These are phyloP conservation scores for Arthrobotrys sphaeroides DNA, from an alignment of 2,329 filamentous ascomycete species.

Conservation along the genomic window DNA sequence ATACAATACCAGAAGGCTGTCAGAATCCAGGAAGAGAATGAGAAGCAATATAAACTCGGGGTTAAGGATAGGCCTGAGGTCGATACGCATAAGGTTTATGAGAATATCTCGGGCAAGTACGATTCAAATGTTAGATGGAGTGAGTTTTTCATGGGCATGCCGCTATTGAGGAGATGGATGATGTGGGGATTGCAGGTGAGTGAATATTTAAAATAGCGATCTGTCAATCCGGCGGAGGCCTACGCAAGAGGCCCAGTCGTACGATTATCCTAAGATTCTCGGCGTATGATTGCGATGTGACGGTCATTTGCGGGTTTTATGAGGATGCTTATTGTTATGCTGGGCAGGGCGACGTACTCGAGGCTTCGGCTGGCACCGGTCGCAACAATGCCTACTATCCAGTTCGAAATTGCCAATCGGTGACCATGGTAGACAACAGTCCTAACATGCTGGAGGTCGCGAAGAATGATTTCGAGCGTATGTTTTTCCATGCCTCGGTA, in stretches of 20 bases:
- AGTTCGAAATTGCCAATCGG: conserved; percentile 54
- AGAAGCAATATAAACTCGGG: conserved; percentile 31
- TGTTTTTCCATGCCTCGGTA: conserved; percentile 21
- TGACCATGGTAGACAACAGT: conserved; percentile 58
- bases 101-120: conserved; percentile 57
- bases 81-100: conserved; percentile 56
- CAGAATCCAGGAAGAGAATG: conserved; percentile 25
- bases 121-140: conserved; percentile 56
- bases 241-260: background rate
- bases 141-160: conserved; percentile 58
- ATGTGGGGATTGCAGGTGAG: conserved; percentile 55
- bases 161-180: conserved; percentile 56
- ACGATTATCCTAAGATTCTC: background rate
- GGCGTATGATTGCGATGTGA: background rate
- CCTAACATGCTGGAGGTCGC: conserved; percentile 56
- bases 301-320: background rate
- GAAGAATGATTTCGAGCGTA: conserved; percentile 55
- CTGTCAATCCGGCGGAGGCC: background rate
- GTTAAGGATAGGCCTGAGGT: conserved; percentile 27
- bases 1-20: conserved; percentile 48
- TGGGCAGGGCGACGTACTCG: conserved; percentile 56
- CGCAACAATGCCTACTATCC: conserved; percentile 57
- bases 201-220: background rate
- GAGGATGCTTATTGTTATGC: conserved; percentile 2
- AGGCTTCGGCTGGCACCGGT: conserved; percentile 57